A percentile compares a stretch with the other conserved stretches of the same genome.
Evolutionary conservation across 805 yeast genomes (phyloP).

Genomic region (Isabelozyma gotoi): DNA sequence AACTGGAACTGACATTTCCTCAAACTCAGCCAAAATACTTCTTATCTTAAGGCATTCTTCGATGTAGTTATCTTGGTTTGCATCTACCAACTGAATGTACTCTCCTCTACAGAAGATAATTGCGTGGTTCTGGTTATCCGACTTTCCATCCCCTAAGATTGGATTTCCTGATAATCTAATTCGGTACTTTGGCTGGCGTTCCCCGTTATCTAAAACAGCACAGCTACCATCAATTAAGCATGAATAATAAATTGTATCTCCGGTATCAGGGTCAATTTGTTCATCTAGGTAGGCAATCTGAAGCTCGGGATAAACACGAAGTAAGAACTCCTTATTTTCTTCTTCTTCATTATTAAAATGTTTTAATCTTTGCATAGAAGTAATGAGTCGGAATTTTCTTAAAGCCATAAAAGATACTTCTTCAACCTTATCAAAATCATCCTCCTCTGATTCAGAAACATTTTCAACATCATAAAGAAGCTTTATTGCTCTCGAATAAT

Average conservation of each 20-base stretch:
- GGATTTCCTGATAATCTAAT: constrained; percentile 82
- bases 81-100: constrained; percentile 80
- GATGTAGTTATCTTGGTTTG: constrained; percentile 82
- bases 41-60: constrained; percentile 85
- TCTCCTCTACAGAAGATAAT: constrained; percentile 81
- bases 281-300: constrained; percentile 94
- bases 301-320: constrained; percentile 81
- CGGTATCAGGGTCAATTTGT: constrained; percentile 78
- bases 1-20: constrained; percentile 57
- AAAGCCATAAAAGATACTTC: constrained; percentile 65
- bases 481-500: constrained; percentile 94
- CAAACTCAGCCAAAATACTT: constrained; percentile 80
- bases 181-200: constrained; percentile 49
- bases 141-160: constrained; percentile 84
- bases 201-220: constrained; percentile 57
- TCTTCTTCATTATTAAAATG: constrained; percentile 71
- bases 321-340: constrained; percentile 76
- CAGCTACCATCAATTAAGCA: constrained; percentile 81
- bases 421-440: constrained; percentile 39
- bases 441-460: constrained; percentile 45
- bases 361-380: constrained; percentile 83
- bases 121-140: constrained; percentile 84
- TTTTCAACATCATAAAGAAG: constrained; percentile 86
- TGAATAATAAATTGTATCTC: constrained; percentile 70
- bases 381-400: constrained; percentile 77